These are phyloP conservation scores for Cutaneotrichosporon cavernicola DNA, from an alignment of 1,284 basidiomycete genomes.

Conservation along the genomic window DNA sequence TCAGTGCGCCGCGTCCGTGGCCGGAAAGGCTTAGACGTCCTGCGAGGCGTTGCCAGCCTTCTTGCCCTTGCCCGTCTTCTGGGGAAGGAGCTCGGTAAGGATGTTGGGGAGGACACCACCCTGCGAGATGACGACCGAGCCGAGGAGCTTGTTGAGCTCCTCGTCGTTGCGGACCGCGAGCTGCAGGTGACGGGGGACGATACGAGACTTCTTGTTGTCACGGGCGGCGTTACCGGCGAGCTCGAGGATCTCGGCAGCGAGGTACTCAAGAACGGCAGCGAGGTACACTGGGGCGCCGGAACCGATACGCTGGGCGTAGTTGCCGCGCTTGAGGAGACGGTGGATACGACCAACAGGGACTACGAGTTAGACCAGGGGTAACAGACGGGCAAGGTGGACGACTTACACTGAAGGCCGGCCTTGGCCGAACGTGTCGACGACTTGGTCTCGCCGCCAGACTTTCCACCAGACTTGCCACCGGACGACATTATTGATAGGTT, in stretches of 20 bases:
- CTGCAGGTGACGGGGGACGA: conserved; percentile 84
- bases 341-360: conserved; percentile 85
- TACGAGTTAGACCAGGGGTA: conserved; percentile 46
- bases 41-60: conserved; percentile 49
- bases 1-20: conserved; percentile 1
- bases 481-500: conserved; percentile 57
- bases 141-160: conserved; percentile 62
- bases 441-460: conserved; percentile 57
- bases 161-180: conserved; percentile 87
- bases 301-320: conserved; percentile 73
- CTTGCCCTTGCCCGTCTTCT: conserved; percentile 58
- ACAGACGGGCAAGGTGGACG: conserved; percentile 13
- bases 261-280: conserved; percentile 64
- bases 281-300: conserved; percentile 67
- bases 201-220: conserved; percentile 71
- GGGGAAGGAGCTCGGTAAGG: conserved; percentile 65
- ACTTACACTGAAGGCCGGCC: conserved; percentile 69
- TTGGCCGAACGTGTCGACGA: conserved; percentile 73
- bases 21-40: conserved; percentile 37
- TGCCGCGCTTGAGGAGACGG: conserved; percentile 78
- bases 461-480: conserved; percentile 58
- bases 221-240: conserved; percentile 74
- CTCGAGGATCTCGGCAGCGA: conserved; percentile 83
- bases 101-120: conserved; percentile 83
- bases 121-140: conserved; percentile 82